Base-by-base conservation (phyloP, 345 rosid species). In the Sisymbrium irio region DNA sequence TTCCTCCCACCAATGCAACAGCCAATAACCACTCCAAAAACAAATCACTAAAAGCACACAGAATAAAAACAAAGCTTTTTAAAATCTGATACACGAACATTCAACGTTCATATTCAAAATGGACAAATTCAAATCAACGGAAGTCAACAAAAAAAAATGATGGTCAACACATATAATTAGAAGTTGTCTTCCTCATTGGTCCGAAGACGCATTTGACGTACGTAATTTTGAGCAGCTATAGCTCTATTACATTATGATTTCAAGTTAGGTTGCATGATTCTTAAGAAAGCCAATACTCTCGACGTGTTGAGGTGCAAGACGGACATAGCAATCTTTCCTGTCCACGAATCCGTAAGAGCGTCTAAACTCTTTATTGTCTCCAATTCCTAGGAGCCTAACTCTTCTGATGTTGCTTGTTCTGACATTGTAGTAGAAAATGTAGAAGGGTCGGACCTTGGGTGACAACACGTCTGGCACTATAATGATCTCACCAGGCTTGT, bases 21-120 rank as follows among this genome's bases (percentile, higher is more conserved):
- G 94, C 96, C 33, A 91, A 79, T 73, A 91, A 62, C 94, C 91
- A 91, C 82, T 86, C 88, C 85, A 91, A 80, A 62, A 91, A 88
- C 71, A 66, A 74, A 64, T 89, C 96, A 78, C 97, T 91, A 81
- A 51, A 75, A 62, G 19, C 56, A 66, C 22, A 22, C n/a, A 74
- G 44, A 17, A 13, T n/a, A 5, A 40, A 17, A 6, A 45, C 17
- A 5, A 41, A 51, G n/a, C n/a, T n/a, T n/a, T n/a, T 65, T 10
- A 22, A 2, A 45, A 37, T 62, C 37, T 40, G n/a, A n/a, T n/a
- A n/a, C n/a, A n/a, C n/a, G n/a, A n/a, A 22, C 25, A 22, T 3
- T 6, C 2, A 27, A 22, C n/a, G n/a, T n/a, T n/a, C n/a, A n/a
- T n/a, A n/a, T n/a, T n/a, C n/a, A n/a, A n/a, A n/a, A n/a, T n/a